These are phyloP conservation scores for Pseudogymnoascus sp. DNA, from an alignment of 2,329 filamentous ascomycete species.

Conservation along the genomic window DNA sequence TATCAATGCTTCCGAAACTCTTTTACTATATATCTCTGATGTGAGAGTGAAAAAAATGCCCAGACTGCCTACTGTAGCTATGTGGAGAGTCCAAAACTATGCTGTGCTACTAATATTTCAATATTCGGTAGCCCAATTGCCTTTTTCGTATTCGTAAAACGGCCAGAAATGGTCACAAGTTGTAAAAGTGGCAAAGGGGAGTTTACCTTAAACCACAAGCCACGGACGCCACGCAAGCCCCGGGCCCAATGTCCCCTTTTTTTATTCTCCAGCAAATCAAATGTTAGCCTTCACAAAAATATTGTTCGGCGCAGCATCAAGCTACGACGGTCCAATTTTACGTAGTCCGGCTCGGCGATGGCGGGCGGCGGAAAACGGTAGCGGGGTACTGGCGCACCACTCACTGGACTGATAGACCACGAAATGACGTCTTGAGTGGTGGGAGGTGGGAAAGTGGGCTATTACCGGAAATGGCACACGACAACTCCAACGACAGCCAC, in stretches of 20 bases:
- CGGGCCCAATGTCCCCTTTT: neutral
- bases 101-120: neutral
- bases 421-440: slow-evolving; percentile 5
- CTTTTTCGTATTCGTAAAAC: neutral
- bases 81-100: neutral
- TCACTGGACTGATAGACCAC: neutral
- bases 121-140: neutral
- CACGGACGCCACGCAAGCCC: neutral
- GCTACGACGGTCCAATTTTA: neutral
- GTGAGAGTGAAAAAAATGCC: neutral
- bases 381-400: neutral
- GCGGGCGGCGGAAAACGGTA: neutral
- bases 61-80: neutral
- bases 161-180: neutral
- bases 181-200: neutral
- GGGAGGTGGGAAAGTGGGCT: slow-evolving; percentile 3
- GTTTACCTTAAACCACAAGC: neutral
- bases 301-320: neutral
- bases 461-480: slow-evolving; percentile 3
- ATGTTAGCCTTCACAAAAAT: neutral
- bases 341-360: neutral
- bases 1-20: neutral
- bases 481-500: neutral
- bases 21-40: neutral
- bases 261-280: neutral